Conservation (phyloP, 1,284 basidiomycete genomes). For the Papiliotrema nemorosa region DNA sequence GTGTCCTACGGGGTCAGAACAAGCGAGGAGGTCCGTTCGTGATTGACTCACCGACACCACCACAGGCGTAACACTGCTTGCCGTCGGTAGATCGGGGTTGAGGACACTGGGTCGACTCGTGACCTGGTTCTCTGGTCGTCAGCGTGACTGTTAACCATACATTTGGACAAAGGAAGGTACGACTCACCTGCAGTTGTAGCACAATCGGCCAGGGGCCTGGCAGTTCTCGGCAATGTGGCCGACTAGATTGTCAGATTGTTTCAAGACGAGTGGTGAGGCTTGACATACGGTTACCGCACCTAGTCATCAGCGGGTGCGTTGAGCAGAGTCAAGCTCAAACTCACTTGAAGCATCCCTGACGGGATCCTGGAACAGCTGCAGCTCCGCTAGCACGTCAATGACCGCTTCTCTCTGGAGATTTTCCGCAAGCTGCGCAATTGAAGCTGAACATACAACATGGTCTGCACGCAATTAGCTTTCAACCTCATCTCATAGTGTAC, state of each 20-base stretch:
- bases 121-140: slow-evolving; percentile 62
- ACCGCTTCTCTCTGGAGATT: not conserved
- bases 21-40: not conserved
- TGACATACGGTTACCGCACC: slow-evolving; percentile 42
- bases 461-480: not conserved
- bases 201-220: slow-evolving; percentile 76
- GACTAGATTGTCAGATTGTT: slow-evolving; percentile 49
- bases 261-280: not conserved
- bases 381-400: slow-evolving; percentile 22
- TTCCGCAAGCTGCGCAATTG: not conserved
- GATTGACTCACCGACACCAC: slow-evolving; percentile 65
- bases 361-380: slow-evolving; percentile 41
- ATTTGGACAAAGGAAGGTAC: not conserved
- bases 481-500: too few relatives aligned
- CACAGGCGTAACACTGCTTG: slow-evolving; percentile 77
- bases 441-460: not conserved
- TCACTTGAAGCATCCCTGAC: slow-evolving; percentile 49
- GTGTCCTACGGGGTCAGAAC: slow-evolving; percentile 25
- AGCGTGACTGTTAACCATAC: not conserved
- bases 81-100: slow-evolving; percentile 69
- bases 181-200: slow-evolving; percentile 74
- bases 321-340: slow-evolving; percentile 8
- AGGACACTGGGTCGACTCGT: slow-evolving; percentile 83
- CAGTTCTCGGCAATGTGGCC: slow-evolving; percentile 89
- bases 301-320: slow-evolving; percentile 7